These are phyloP conservation scores for Tremella mesenterica DNA, from an alignment of 768 basidiomycete species.

Conservation along the genomic window DNA sequence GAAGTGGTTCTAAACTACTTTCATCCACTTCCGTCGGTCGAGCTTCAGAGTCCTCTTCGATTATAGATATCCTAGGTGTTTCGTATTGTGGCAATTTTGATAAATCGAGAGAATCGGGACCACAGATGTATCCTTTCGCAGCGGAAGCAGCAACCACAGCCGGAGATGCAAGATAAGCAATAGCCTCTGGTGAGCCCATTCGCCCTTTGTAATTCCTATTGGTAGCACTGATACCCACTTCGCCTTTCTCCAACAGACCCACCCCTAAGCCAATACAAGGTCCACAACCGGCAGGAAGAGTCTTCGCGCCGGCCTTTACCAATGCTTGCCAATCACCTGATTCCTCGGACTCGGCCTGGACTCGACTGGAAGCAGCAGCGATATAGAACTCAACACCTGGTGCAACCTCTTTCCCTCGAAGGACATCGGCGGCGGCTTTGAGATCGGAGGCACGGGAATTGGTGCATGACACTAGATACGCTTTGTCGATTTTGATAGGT, in stretches of 20 bases:
- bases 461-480: constrained; percentile 96
- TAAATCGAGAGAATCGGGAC: constrained; percentile 62
- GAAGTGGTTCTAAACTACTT: constrained; percentile 61
- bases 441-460: constrained; percentile 95
- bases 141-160: constrained; percentile 96
- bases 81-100: constrained; percentile 49
- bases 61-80: constrained; percentile 33
- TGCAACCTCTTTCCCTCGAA: constrained; percentile 67
- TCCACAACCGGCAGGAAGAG: constrained; percentile 89
- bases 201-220: constrained; percentile 99
- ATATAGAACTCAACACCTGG: constrained; percentile 93
- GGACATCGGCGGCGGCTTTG: constrained; percentile 79
- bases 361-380: constrained; percentile 83
- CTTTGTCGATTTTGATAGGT: constrained; percentile 81
- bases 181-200: constrained; percentile 92
- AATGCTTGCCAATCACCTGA: constrained; percentile 82
- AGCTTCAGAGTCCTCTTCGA: constrained; percentile 36
- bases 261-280: constrained; percentile 95
- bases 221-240: constrained; percentile 93
- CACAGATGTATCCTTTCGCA: constrained; percentile 77
- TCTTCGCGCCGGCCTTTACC: constrained; percentile 78
- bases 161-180: constrained; percentile 91
- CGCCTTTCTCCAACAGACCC: constrained; percentile 84
- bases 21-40: constrained; percentile 49
- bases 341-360: constrained; percentile 80